Conservation (phyloP, 805 yeast species). For the Candida namnaoensis region DNA sequence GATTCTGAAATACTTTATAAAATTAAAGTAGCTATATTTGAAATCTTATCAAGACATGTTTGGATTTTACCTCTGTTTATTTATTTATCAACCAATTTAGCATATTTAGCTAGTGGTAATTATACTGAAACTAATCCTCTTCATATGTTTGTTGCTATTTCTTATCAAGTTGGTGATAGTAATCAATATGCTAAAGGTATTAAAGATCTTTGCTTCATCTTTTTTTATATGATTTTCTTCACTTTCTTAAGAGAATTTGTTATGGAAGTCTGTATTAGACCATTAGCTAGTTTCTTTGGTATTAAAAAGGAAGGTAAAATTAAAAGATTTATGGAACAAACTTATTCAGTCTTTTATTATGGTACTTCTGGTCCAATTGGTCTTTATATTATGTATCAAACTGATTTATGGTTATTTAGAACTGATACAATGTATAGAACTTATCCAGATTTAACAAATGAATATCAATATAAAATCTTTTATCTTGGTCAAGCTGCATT, state of each 20-base stretch:
- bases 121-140: conserved; percentile 51
- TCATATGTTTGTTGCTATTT: conserved; percentile 52
- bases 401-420: conserved; percentile 85
- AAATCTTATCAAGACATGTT: conserved; percentile 46
- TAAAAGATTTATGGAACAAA: conserved; percentile 87
- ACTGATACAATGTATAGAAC: conserved; percentile 71
- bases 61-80: conserved; percentile 66
- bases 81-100: conserved; percentile 27
- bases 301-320: conserved; percentile 41
- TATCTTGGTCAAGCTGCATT: conserved; percentile 92
- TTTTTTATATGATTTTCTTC: conserved; percentile 76
- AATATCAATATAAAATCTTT: conserved; percentile 62
- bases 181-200: conserved; percentile 81
- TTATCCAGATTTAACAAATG: conserved; percentile 79
- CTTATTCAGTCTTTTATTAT: conserved; percentile 76
- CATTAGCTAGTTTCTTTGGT: conserved; percentile 52
- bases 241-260: conserved; percentile 85
- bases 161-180: conserved; percentile 54
- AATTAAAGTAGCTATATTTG: conserved; percentile 48
- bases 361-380: conserved; percentile 82
- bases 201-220: conserved; percentile 73
- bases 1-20: conserved; percentile 51
- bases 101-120: conserved; percentile 50
- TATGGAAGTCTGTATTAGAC: conserved; percentile 76
- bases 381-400: conserved; percentile 73